These are phyloP conservation scores for Boletus subcaerulescens DNA, from an alignment of 768 basidiomycete species.

Conservation along the genomic window DNA sequence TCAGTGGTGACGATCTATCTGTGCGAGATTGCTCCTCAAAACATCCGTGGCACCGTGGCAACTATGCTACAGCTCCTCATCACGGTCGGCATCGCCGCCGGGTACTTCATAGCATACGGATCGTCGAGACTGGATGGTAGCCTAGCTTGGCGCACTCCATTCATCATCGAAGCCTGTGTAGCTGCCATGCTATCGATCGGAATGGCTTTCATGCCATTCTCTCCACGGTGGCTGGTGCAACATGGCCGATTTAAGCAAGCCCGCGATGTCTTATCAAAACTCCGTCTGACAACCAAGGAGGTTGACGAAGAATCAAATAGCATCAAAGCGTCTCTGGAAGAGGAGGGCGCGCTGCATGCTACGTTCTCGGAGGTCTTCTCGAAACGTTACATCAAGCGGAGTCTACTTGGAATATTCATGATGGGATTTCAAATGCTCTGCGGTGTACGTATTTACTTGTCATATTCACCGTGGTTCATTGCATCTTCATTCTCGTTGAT, in stretches of 20 bases:
- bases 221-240: slow-evolving; percentile 31
- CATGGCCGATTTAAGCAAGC: slow-evolving; percentile 33
- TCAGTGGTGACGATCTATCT: slow-evolving; percentile 40
- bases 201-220: slow-evolving; percentile 22
- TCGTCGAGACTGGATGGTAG: slow-evolving; percentile 21
- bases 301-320: slow-evolving; percentile 21
- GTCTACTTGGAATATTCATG: slow-evolving; percentile 40
- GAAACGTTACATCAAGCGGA: slow-evolving; percentile 32
- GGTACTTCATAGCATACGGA: slow-evolving; percentile 28
- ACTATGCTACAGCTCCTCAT: slow-evolving; percentile 42
- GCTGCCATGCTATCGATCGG: slow-evolving; percentile 19
- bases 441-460: slow-evolving; percentile 16
- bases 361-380: slow-evolving; percentile 29
- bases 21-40: slow-evolving; percentile 42
- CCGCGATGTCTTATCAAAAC: slow-evolving; percentile 24
- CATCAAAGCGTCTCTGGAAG: slow-evolving; percentile 23
- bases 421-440: slow-evolving; percentile 43
- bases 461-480: background rate
- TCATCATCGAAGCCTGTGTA: slow-evolving; percentile 24
- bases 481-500: background rate
- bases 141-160: slow-evolving; percentile 28
- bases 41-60: slow-evolving; percentile 40
- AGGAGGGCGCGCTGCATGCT: slow-evolving; percentile 16
- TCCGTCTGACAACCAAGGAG: slow-evolving; percentile 7
- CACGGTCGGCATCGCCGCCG: slow-evolving; percentile 41